phyloP scores from a whole-genome alignment of 371 early-diverging fungal species.

The Mycotypha africana region DNA sequence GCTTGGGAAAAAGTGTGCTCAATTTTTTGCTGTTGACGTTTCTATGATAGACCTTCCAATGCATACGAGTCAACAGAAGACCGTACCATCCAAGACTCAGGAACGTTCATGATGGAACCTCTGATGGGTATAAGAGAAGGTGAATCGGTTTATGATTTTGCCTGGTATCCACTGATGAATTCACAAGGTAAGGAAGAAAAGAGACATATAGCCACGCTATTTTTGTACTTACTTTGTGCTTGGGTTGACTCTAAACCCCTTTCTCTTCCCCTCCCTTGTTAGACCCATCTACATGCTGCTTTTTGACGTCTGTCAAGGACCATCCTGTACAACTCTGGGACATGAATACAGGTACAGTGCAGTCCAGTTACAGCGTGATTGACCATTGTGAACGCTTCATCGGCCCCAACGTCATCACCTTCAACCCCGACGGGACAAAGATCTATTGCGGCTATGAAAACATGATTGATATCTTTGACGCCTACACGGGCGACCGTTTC shows the following conservation, averaged over 20 bases:
- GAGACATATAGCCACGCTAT: too few relatives aligned
- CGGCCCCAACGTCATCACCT: conserved; percentile 57
- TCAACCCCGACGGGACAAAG: conserved; percentile 65
- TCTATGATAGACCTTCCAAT: conserved; percentile 14
- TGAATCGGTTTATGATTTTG: conserved; percentile 59
- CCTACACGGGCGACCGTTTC: conserved; percentile 34
- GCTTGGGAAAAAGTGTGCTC: too few relatives aligned
- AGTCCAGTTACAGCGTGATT: conserved; percentile 55
- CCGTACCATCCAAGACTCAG: background rate
- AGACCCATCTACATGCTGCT: conserved; percentile 64
- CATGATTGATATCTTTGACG: conserved; percentile 66
- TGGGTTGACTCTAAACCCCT: too few relatives aligned
- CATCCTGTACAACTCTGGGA: conserved; percentile 74
- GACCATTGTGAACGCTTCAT: conserved; percentile 63
- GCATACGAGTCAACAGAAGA: conserved; percentile 20
- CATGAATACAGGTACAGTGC: conserved; percentile 51
- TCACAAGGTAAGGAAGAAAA: conserved; percentile 35
- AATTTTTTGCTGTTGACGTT: too few relatives aligned
- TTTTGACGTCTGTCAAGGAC: conserved; percentile 59
- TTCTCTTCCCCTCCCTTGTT: too few relatives aligned
- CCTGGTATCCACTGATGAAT: conserved; percentile 68
- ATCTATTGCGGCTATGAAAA: conserved; percentile 69
- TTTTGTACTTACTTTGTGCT: too few relatives aligned
- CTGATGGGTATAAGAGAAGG: conserved; percentile 43
- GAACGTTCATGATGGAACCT: conserved; percentile 17